These are phyloP conservation scores for Fusarium miscanthi DNA, from an alignment of 2,329 filamentous ascomycete species.

Conservation along the genomic window DNA sequence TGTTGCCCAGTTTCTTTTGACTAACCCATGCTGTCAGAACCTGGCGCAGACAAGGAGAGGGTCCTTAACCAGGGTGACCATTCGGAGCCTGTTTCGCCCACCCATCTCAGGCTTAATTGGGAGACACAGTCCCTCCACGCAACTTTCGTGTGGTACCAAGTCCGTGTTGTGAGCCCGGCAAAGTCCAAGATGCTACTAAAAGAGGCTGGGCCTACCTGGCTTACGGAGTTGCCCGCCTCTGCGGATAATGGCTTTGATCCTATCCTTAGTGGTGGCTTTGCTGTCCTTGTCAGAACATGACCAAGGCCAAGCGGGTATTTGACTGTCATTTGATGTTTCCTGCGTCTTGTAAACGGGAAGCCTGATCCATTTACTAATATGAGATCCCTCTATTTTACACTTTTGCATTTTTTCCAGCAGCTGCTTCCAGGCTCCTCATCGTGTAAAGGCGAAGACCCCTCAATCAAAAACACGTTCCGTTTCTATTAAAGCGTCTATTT, in stretches of 20 bases:
- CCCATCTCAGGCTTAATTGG: conserved; percentile 32
- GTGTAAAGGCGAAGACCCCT: conserved; percentile 9
- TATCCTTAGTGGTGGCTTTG: conserved; percentile 24
- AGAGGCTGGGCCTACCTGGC: conserved; percentile 11
- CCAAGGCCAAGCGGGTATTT: conserved; percentile 7
- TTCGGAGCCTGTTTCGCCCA: conserved; percentile 32
- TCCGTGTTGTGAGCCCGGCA: not conserved
- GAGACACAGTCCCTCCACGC: conserved; percentile 21
- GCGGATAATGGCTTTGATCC: conserved; percentile 11
- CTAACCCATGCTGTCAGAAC: conserved; percentile 39
- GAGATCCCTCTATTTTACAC: conserved; percentile 37
- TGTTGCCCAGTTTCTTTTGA: conserved; percentile 45
- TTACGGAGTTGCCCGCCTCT: conserved; percentile 6
- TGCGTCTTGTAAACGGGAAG: conserved; percentile 5
- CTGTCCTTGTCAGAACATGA: conserved; percentile 20
- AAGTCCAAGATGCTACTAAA: conserved; percentile 8
- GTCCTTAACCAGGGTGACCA: conserved; percentile 36
- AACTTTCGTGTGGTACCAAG: not conserved
- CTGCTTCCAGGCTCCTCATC: conserved; percentile 17
- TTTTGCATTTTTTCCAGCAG: conserved; percentile 40
- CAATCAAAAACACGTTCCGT: conserved; percentile 13
- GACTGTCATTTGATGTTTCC: conserved; percentile 10
- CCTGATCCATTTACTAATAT: conserved; percentile 15
- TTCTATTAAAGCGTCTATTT: conserved; percentile 44
- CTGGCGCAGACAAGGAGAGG: conserved; percentile 38